Evolutionary conservation across 176 grass and related monocot genomes (phyloP).

Genomic region (Triticum aestivum): DNA sequence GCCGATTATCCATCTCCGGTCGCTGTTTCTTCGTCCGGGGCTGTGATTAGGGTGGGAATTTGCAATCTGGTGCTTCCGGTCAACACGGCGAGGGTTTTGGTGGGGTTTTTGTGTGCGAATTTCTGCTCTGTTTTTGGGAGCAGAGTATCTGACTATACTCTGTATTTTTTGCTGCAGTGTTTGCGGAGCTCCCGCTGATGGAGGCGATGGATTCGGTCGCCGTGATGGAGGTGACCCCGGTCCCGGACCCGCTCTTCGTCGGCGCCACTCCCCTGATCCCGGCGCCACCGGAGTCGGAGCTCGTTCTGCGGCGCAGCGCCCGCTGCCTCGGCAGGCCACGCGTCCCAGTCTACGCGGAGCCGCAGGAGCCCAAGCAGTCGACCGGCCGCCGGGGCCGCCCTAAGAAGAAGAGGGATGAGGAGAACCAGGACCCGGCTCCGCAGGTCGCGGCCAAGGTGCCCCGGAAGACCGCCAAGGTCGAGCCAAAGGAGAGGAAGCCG

Average conservation of each 20-base stretch:
- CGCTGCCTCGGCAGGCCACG: slow-evolving; percentile 34
- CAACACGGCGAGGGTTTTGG: not conserved
- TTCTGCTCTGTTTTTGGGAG: not conserved
- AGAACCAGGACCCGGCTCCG: not conserved
- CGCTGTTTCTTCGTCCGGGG: not conserved
- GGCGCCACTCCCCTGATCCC: not conserved
- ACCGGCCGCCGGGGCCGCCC: not conserved
- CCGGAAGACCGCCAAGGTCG: slow-evolving; percentile 9
- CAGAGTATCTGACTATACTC: not conserved
- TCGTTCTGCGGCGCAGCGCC: slow-evolving; percentile 40
- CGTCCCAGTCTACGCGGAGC: slow-evolving; percentile 9
- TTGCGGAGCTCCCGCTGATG: not conserved
- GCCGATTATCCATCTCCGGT: not conserved
- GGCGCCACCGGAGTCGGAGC: slow-evolving; percentile 10
- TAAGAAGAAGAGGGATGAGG: slow-evolving; percentile 43
- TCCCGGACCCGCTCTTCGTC: slow-evolving; percentile 19
- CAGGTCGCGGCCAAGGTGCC: not conserved
- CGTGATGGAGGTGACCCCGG: slow-evolving; percentile 34
- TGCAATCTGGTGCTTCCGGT: not conserved
- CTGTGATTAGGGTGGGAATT: not conserved
- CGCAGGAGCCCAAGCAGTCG: slow-evolving; percentile 27
- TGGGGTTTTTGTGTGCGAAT: not conserved
- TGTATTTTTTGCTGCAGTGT: not conserved
- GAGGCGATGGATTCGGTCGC: slow-evolving; percentile 19
- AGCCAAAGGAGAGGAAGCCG: not conserved